Evolutionary conservation across 2,329 filamentous ascomycete species (phyloP).

Genomic region (Fusarium citri): DNA sequence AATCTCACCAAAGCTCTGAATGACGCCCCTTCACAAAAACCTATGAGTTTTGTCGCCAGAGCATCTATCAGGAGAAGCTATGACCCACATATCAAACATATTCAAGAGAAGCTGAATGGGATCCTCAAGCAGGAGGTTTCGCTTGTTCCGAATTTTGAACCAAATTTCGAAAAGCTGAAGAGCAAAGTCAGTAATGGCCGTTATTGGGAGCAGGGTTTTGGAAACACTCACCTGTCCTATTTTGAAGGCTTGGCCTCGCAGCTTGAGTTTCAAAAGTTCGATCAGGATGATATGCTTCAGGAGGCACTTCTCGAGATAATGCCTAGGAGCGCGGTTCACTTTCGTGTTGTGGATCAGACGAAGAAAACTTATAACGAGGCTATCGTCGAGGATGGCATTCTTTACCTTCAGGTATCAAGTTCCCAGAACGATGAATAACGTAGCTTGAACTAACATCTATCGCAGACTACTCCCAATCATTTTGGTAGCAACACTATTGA

Average conservation of each 20-base stretch:
- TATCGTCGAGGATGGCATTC: slow-evolving; percentile 60
- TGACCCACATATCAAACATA: slow-evolving; percentile 54
- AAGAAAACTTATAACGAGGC: slow-evolving; percentile 59
- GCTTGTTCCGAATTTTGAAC: slow-evolving; percentile 62
- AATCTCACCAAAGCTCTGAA: slow-evolving; percentile 61
- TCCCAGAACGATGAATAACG: background rate
- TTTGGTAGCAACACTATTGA: slow-evolving; percentile 55
- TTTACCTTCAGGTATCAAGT: slow-evolving; percentile 61
- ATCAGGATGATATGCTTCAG: slow-evolving; percentile 60
- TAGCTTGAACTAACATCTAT: slow-evolving; percentile 8
- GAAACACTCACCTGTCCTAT: slow-evolving; percentile 55
- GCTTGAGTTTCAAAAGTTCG: slow-evolving; percentile 59
- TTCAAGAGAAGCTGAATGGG: slow-evolving; percentile 55
- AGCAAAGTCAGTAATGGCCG: slow-evolving; percentile 41
- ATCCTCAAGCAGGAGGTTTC: slow-evolving; percentile 56
- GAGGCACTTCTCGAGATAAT: slow-evolving; percentile 62
- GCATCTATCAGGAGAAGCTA: slow-evolving; percentile 57
- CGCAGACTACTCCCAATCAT: slow-evolving; percentile 49
- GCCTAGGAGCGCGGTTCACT: slow-evolving; percentile 55
- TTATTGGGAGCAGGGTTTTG: slow-evolving; percentile 60
- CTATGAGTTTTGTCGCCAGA: slow-evolving; percentile 59
- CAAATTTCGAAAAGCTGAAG: slow-evolving; percentile 55
- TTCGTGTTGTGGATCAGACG: slow-evolving; percentile 60
- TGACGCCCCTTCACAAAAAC: slow-evolving; percentile 51
- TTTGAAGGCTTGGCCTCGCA: slow-evolving; percentile 57